Evolutionary conservation across 179 eudicot species (phyloP), one percentile per base, ranked within the genome.

Genomic region (Beta macrorhiza): DNA sequence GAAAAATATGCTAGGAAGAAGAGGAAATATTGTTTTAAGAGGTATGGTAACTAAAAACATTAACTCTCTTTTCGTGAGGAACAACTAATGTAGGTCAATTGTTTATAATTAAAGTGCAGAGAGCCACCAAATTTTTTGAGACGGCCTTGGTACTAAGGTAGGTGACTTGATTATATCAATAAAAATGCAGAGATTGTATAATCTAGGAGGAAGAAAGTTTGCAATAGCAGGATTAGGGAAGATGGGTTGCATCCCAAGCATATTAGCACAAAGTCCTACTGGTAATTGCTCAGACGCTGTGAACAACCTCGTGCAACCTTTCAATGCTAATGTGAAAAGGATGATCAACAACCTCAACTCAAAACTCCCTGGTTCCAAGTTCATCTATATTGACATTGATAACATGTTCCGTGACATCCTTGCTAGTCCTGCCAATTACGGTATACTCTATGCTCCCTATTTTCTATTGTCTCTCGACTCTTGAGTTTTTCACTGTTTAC

Each of bases 211-310:
- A 5, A 76, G 90, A 57, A 87, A 82, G 67, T 87, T 85, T 55
- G 85, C 83, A 67, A 82, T 87, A 76, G 84, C 88, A 11, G 90
- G 90, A 12, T 22, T 87, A 57, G 90, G 90, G 9, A 0, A 74
- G 53, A 85, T 87, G 86, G 90, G 90, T 0, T 87, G 90, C 79
- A 83, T 87, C 22, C 90, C 90, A 8, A 87, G 84, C 80, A 81
- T 85, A 1, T 22, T 87, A 61, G 90, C 90, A 2, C 86, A 85
- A 29, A 87, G 88, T 47, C 76, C 83, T 0, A 67, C 53, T 10
- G 83, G 87, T 5, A 82, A 71, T 0, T 87, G 90, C 74, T 85
- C 87, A 0, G 83, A 81, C 0, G 13, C 73, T 2, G 90, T 87
- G 12, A 87, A 87, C 84, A 76, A 76, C 7, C 77, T 87, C 2